A percentile compares a stretch with the other conserved stretches of the same genome.
Evolutionary conservation across 2,329 filamentous ascomycete genomes (phyloP).

Genomic region (Tolypocladium endophyticum): DNA sequence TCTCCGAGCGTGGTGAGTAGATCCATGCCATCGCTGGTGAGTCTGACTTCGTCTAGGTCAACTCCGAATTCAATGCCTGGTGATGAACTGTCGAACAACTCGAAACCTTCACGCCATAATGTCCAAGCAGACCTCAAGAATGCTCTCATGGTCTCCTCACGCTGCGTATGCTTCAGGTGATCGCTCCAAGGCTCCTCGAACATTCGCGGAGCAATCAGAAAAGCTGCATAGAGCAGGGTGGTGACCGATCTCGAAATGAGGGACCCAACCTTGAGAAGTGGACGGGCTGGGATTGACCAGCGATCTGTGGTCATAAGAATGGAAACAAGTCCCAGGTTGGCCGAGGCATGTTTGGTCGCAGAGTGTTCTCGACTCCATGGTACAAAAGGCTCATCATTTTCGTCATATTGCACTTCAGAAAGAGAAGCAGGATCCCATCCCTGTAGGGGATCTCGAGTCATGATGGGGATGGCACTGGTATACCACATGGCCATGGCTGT

Average conservation of each 20-base stretch:
- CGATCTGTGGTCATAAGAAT: constrained; percentile 11
- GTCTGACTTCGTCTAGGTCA: constrained; percentile 8
- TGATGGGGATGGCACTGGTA: constrained; percentile 4
- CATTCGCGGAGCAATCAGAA: constrained; percentile 9
- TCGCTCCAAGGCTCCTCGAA: constrained; percentile 2
- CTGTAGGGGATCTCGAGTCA: constrained; percentile 6
- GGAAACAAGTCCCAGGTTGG: constrained; percentile 14
- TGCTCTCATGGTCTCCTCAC: constrained; percentile 2
- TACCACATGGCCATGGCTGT: constrained; percentile 11
- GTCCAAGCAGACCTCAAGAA: constrained; percentile 9
- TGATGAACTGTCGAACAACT: background rate
- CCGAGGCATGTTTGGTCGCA: constrained; percentile 5
- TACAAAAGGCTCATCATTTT: background rate
- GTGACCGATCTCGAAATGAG: constrained; percentile 9
- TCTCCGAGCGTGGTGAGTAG: constrained; percentile 7
- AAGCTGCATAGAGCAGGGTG: constrained; percentile 10
- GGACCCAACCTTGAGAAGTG: constrained; percentile 7
- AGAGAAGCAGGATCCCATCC: constrained; percentile 3
- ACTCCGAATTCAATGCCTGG: constrained; percentile 11
- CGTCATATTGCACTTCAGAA: background rate
- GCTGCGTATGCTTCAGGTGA: background rate
- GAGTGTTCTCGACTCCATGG: constrained; percentile 5
- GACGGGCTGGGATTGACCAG: constrained; percentile 7
- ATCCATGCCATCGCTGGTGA: constrained; percentile 7
- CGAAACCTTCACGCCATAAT: constrained; percentile 4